Evolutionary conservation across 2,329 filamentous ascomycete species (phyloP), one percentile per base, ranked within the genome.

Genomic region (Ophiostoma ulmi): DNA sequence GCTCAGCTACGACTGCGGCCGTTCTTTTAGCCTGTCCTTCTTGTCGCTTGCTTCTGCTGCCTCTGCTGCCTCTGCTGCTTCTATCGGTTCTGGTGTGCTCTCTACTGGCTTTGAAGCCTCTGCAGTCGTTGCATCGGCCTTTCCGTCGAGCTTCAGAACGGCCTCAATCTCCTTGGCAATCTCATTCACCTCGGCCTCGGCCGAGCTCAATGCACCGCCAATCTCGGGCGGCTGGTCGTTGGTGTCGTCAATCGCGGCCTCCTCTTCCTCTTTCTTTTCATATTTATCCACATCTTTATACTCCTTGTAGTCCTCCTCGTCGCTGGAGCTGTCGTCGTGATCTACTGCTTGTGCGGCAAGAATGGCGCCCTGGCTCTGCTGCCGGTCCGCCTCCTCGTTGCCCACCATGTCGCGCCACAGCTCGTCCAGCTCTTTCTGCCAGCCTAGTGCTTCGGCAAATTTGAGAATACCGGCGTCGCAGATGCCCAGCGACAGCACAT

Each of bases 391-490:
- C 75, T 88, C 83, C 73, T 86, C 81, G 35, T 88, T 81, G 4
- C 91, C 87, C 8, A 91, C 90, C 0, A 90, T 85, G 65, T 81
- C 80, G 31, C 87, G 83, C 93, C 93, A 98, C 69, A 92, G 75
- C 3, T 78, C 79, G 77, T 97, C 92, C 20, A 99, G 82, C 77
- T 98, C 94, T 1, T 92, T 88, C 10, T 86, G 80, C 95, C 95
- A 99, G 0, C 93, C 94, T 63, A 97, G 84, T 38, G 89, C 89
- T 73, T 90, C 84, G 1, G 94, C 94, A 48, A 99, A 83, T 78
- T 87, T 88, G 70, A 91, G 85, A 0, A 98, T 90, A 0, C 93
- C 93, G 0, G 83, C 83, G 78, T 99, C 94, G 78, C 94, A 97
- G 75, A 93, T 89, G 1, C 91, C 93, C 1, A 98, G 82, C 52